These are phyloP conservation scores for Gonapodya prolifera DNA, from an alignment of 192 early-diverging fungal genomes.

Conservation along the genomic window DNA sequence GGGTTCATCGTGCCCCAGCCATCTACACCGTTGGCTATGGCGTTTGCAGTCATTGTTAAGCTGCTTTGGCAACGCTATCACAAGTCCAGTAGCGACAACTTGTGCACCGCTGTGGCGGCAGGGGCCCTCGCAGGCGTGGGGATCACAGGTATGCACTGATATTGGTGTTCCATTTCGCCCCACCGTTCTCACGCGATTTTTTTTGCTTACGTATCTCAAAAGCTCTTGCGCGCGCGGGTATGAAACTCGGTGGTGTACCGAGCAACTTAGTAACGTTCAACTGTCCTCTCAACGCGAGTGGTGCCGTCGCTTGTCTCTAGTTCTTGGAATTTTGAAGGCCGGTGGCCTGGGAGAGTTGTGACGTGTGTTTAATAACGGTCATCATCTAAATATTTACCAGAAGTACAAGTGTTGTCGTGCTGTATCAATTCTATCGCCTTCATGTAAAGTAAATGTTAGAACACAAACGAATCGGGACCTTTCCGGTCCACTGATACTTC, in stretches of 20 bases:
- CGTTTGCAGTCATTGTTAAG: constrained; percentile 22
- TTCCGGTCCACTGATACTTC: no score
- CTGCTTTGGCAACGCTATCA: constrained; percentile 25
- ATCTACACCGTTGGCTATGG: constrained; percentile 31
- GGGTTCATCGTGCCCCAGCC: constrained; percentile 35
- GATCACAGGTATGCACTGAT: constrained; percentile 22
- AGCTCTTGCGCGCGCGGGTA: background rate
- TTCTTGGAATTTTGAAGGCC: no score
- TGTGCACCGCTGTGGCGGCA: constrained; percentile 28
- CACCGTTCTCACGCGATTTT: no score
- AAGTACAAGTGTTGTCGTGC: no score
- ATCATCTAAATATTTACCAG: no score
- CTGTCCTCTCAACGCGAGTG: background rate
- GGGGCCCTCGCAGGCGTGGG: constrained; percentile 38
- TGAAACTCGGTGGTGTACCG: background rate
- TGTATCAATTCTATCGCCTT: no score
- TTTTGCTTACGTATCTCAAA: no score
- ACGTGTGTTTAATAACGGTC: no score
- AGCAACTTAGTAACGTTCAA: background rate
- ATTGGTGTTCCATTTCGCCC: no score
- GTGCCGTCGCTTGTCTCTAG: background rate
- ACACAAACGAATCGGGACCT: no score
- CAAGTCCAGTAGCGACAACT: constrained; percentile 15
- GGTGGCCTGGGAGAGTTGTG: no score
- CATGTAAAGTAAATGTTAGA: no score